Evolutionary conservation across 768 basidiomycete species (phyloP), one percentile per base, ranked within the genome.

Genomic region (Lactifluus hygrophoroides): DNA sequence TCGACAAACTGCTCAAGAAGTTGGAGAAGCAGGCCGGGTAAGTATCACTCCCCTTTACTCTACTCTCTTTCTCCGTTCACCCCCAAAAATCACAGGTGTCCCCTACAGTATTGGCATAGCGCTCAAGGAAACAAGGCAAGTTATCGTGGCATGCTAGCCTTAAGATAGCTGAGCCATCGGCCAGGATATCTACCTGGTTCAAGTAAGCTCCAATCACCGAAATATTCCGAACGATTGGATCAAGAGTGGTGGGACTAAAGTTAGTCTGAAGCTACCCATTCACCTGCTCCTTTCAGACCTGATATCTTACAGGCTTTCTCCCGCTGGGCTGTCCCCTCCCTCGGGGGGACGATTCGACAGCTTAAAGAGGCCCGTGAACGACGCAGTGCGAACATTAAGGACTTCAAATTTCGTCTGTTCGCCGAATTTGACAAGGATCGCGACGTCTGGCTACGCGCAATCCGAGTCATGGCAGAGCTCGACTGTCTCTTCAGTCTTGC

Each of bases 321-420:
- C 14, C 87, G 96, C 21, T 99, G 86, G 76, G 74, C 83, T 5
- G 86, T 93, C 5, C 85, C 86, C 1, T 77, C 86, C 25, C 78
- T 93, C 2, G 81, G 83, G 57, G 66, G 78, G 5, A 83, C 83
- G 30, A 81, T 98, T 51, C 84, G 91, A 19, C 73, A 82, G 56
- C 77, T 96, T 32, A 98, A 98, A 72, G 96, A 99, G 73, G 94
- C 92, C 3, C 83, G 91, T 42, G 96, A 99, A 72, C 91, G 83
- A 56, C 85, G 88, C 40, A 88, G 77, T 59, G 79, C 81, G 2
- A 83, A 84, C 6, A 83, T 92, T 72, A 93, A 88, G 69, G 79
- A 82, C 10, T 99, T 97, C 76, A 90, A 86, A 68, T 80, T 76
- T 67, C 81, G 85, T 38, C 74, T 94, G 17, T 95, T 79, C 65